phyloP scores from a whole-genome alignment of 1,284 basidiomycete species.

The Ceratobasidium sp. region DNA sequence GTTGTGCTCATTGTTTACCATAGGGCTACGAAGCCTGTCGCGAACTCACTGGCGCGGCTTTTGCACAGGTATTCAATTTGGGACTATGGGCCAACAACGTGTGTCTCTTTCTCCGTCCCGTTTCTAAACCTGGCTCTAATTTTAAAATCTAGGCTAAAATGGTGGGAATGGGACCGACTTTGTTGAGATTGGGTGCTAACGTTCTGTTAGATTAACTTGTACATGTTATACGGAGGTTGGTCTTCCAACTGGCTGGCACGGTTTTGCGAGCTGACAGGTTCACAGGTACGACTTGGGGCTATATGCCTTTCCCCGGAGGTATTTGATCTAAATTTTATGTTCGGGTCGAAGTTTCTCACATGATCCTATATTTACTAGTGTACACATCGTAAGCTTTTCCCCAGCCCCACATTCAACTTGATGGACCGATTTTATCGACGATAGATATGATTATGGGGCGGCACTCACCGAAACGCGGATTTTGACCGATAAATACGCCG shows the following conservation, averaged over 20 bases:
- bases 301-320: conserved; percentile 67
- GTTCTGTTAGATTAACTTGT: conserved; percentile 61
- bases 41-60: conserved; percentile 69
- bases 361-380: conserved; percentile 35
- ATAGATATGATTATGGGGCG: conserved; percentile 57
- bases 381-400: conserved; percentile 47
- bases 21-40: conserved; percentile 59
- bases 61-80: conserved; percentile 76
- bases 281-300: conserved; percentile 77
- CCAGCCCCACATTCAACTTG: neutral
- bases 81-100: conserved; percentile 78
- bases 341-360: neutral
- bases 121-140: neutral
- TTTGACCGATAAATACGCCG: conserved; percentile 72
- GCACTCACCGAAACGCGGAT: conserved; percentile 69
- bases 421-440: conserved; percentile 3
- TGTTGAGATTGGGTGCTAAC: neutral
- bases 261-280: conserved; percentile 14
- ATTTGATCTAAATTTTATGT: conserved; percentile 23
- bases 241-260: neutral
- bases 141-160: conserved; percentile 19
- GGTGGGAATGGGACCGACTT: neutral
- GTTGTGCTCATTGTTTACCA: conserved; percentile 10
- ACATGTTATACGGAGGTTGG: conserved; percentile 68
- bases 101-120: conserved; percentile 50